Evolutionary conservation across 331 rosid genomes (phyloP), one percentile per base, ranked within the genome.

Genomic region (Quercus phellos): DNA sequence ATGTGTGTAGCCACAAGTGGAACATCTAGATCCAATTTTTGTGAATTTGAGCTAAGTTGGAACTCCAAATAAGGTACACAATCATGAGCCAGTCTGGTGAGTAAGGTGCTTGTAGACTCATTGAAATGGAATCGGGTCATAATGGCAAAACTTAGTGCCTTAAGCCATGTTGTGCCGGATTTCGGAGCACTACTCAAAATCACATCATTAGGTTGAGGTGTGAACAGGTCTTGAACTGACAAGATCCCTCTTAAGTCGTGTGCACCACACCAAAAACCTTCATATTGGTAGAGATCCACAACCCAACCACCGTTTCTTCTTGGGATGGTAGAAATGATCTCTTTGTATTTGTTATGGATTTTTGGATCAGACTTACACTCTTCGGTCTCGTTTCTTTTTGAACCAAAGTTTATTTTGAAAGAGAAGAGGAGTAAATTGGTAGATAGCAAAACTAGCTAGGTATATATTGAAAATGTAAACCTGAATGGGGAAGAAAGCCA

Each of bases 1-100:
- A 46, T 43, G 61, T 84, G 85, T 12, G 73, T 68, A 24, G 85
- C 14, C 6, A 84, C 71, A 3, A 80, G 51, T 54, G 72, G 42
- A 66, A 68, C 51, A 66, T 59, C 51, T 10, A 17, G 54, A 50
- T 70, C 69, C 24, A 71, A 21, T 12, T 46, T 46, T 9, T 46
- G 51, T 12, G 16, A 12, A 46, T 46, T 46, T 46, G 51, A 46
- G 51, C 4, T 10, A 46, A 46, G 13, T 13, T 26, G 16, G 12
- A 83, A 10, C 77, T 77, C 83, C 2, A 73, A 2, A 30, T 17
- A 70, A 30, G 85, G 85, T 1, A 77, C 58, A 11, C 68, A 76
- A 10, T 42, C 59, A 42, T 77, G 82, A 8, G 87, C 82, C 21
- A 51, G 80, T 13, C 43, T 64, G 1, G 32, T 58, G 38, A 80